These are phyloP conservation scores for Pythium aristosporum DNA, from an alignment of 352 stramenopile genomes.

Conservation along the genomic window DNA sequence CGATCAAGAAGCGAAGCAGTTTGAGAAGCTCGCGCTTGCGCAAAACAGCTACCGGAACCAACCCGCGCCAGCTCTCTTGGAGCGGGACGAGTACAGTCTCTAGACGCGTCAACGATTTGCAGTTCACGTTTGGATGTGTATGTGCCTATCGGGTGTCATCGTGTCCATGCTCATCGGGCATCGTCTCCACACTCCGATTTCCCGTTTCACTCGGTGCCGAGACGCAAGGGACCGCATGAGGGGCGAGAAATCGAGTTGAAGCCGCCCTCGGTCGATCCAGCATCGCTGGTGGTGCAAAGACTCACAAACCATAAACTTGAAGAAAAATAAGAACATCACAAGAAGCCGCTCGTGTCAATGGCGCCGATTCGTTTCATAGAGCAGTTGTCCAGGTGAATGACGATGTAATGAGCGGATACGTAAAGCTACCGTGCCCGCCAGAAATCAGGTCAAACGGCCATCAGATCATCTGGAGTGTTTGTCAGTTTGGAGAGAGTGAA, in stretches of 20 bases:
- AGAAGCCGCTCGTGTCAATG: not conserved
- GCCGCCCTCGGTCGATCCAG: not conserved
- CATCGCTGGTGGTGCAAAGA: not conserved
- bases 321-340: constrained; percentile 5
- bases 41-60: constrained; percentile 85
- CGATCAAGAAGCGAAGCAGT: constrained; percentile 82
- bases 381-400: too few relatives aligned
- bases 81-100: constrained; percentile 85
- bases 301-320: not conserved
- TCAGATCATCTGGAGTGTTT: not conserved
- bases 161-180: not conserved
- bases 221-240: not conserved
- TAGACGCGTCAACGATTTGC: constrained; percentile 26
- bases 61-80: constrained; percentile 60
- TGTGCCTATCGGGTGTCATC: constrained; percentile 1
- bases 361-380: too few relatives aligned
- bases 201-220: not conserved
- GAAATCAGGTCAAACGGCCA: too few relatives aligned
- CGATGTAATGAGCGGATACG: too few relatives aligned
- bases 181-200: not conserved
- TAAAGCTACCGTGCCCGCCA: too few relatives aligned
- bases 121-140: constrained; percentile 13
- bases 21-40: constrained; percentile 79
- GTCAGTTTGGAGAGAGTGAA: constrained; percentile 14
- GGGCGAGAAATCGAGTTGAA: not conserved